Base-by-base conservation (phyloP, 441 rosid genomes). In the Populus hybrid region DNA sequence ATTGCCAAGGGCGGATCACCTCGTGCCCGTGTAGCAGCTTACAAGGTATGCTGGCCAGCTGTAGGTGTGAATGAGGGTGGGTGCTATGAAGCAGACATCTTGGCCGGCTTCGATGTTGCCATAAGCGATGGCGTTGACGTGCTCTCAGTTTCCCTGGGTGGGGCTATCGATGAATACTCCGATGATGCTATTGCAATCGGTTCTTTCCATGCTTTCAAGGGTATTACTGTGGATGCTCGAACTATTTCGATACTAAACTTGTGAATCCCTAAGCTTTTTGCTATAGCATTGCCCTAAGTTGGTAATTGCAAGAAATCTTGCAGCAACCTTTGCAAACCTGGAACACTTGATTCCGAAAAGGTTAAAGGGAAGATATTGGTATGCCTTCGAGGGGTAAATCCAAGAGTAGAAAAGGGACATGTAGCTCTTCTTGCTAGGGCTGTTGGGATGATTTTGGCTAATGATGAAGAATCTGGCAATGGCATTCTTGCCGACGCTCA, bases 1-100 rank as follows among this genome's bases (percentile, higher is more conserved):
- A 90, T 92, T 2, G 95, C 94, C 0, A 84, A 92, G 20, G 99
- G 99, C 0, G 98, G 98, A 28, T 88, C 89, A 1, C 94, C 94
- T 1, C 75, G 85, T 1, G 97, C 97, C 3, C 86, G 94, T 3
- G 86, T 92, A 5, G 98, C 99, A 4, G 76, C 91, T 73, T 95
- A 95, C 83, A 95, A 95, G 85, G 97, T 86, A 4, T 93, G 99
- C 77, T 92, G 97, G 98, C 80, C 88, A 7, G 86, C 88, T 0
- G 10, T 81, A 5, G 71, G 81, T 38, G 89, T 28, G 3, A 82
- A 76, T 4, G 53, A 42, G 53, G 75, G 84, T 0, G 84, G 77
- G 24, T 93, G 95, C 85, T 89, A 72, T 36, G 94, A 89, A 3
- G 81, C 90, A 2, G 97, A 93, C 77, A 82, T 87, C 70, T 18